These are phyloP conservation scores for Arthrobotrys sphaeroides DNA, from an alignment of 2,329 filamentous ascomycete genomes.

Conservation along the genomic window DNA sequence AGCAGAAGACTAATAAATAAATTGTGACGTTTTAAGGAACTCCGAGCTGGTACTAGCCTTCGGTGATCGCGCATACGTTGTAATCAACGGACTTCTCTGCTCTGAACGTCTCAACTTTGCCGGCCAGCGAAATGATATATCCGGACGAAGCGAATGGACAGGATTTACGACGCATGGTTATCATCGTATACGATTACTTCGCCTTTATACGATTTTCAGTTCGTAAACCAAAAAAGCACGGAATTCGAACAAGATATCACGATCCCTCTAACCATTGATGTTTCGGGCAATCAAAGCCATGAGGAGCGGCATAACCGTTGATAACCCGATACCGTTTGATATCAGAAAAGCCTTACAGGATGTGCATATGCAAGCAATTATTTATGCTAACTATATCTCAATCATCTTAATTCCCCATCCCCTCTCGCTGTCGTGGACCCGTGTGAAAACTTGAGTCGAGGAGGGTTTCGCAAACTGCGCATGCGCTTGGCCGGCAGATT, in stretches of 20 bases:
- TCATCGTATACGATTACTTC: conserved; percentile 18
- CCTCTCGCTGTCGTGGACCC: not conserved
- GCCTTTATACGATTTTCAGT: not conserved
- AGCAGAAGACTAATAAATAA: not conserved
- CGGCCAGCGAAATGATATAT: not conserved
- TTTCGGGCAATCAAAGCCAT: not conserved
- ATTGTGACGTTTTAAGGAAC: not conserved
- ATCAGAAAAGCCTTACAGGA: conserved; percentile 15
- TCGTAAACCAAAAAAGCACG: not conserved
- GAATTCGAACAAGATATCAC: not conserved
- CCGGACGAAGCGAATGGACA: not conserved
- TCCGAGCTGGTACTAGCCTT: not conserved
- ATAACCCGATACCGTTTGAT: conserved; percentile 7
- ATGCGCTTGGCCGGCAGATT: too few species aligned
- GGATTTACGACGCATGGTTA: conserved; percentile 12
- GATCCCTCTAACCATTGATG: not conserved
- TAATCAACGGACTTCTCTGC: conserved; percentile 1
- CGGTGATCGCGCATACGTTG: not conserved
- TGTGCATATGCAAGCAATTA: conserved; percentile 9
- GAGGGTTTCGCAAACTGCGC: not conserved
- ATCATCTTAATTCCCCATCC: conserved; percentile 7
- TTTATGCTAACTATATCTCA: conserved; percentile 18
- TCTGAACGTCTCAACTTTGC: not conserved
- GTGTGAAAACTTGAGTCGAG: not conserved
- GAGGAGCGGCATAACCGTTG: conserved; percentile 1